Evolutionary conservation across 176 grass and related monocot genomes (phyloP).

Genomic region (Ampelocalamus luodianensis): DNA sequence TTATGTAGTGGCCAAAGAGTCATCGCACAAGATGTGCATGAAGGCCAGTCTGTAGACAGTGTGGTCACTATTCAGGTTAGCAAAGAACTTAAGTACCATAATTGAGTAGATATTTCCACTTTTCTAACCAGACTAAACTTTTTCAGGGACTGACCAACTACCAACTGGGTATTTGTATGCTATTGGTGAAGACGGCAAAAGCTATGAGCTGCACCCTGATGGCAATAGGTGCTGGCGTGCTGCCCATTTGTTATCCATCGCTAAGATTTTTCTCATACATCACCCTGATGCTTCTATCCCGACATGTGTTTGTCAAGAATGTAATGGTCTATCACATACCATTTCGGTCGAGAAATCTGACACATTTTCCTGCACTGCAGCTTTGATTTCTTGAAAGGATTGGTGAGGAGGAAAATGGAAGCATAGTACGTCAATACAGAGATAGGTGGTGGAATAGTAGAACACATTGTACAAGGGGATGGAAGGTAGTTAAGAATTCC

Average conservation of each 20-base stretch:
- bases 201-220: constrained; percentile 89
- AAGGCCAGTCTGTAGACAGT: constrained; percentile 46
- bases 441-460: not conserved
- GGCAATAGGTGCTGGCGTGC: constrained; percentile 69
- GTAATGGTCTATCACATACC: not conserved
- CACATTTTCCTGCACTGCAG: constrained; percentile 51
- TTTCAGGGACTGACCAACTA: constrained; percentile 69
- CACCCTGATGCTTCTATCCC: not conserved
- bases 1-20: constrained; percentile 88
- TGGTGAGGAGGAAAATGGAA: constrained; percentile 82
- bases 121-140: constrained; percentile 3
- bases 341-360: constrained; percentile 25
- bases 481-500: not conserved
- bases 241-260: not conserved
- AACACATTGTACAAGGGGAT: constrained; percentile 12
- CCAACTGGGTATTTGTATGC: constrained; percentile 77
- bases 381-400: constrained; percentile 95
- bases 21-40: constrained; percentile 62
- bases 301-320: not conserved
- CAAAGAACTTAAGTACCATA: not conserved
- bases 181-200: constrained; percentile 58
- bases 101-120: not conserved
- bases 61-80: constrained; percentile 78
- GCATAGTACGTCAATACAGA: constrained; percentile 18
- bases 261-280: not conserved